Evolutionary conservation across 805 yeast genomes (phyloP), one percentile per base, ranked within the genome.

Genomic region (Teunomyces aglyptinius): DNA sequence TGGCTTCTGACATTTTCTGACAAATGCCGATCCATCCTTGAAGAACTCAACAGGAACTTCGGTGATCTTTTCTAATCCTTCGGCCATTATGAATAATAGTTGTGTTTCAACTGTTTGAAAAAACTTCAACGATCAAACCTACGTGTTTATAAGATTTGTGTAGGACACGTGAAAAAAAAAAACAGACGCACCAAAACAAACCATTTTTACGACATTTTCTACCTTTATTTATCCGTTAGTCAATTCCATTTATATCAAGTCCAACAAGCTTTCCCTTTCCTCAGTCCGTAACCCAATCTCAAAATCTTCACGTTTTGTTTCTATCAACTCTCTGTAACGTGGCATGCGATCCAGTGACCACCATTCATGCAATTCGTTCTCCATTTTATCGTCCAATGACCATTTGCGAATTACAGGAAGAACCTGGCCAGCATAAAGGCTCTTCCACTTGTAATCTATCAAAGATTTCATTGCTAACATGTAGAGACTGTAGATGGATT

Each of bases 1-100:
- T 57, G 99, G 99, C 73, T 94, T 92, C 63, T 94, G 85, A 76
- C 98, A 92, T 70, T 89, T 89, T 65, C 82, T 80, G 60, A 94
- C 77, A 68, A 94, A 94, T 49, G 89, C 88, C 49, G 85, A 71
- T 53, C 98, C 97, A 61, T 94, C 97, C 71, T 83, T 88, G 71
- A 90, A 74, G 75, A 92, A 89, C 65, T 89, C 97, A 53, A 83
- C 78, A 59, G 98, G 97, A 50, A 88, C 85, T 67, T 91, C 96
- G 33, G 89, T 78, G 49, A 86, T 61, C 67, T 85, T 86, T 67
- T 86, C 95, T 61, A 83, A 75, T 57, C 83, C 83, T 64, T 80
- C 84, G 44, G 80, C 78, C 76, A 71, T 72, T 49, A 16, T 55
- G 47, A 39, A 43, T 31, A 41, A 28, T 44, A 36, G 38, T 32